Evolutionary conservation across 352 stramenopile genomes (phyloP).

Genomic region (Globisporangium spiculum): DNA sequence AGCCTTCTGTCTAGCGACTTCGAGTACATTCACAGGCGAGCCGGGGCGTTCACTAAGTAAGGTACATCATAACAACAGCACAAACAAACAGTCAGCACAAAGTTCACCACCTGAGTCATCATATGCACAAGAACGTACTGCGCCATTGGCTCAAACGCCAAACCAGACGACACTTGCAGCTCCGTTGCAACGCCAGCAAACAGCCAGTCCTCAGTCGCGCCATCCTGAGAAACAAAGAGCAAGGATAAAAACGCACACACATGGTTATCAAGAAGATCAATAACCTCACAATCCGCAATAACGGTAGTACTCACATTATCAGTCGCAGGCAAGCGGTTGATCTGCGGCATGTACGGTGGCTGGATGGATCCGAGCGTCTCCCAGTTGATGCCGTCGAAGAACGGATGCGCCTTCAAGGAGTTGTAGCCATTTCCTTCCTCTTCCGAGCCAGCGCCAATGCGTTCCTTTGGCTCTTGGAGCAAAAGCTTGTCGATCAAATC

Average conservation of each 20-base stretch:
- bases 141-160: conserved; percentile 61
- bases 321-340: conserved; percentile 55
- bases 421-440: conserved; percentile 77
- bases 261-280: neutral
- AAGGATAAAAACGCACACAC: neutral
- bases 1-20: conserved; percentile 77
- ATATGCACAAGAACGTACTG: conserved; percentile 34
- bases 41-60: conserved; percentile 27
- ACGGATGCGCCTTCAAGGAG: conserved; percentile 70
- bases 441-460: conserved; percentile 66
- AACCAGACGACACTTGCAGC: conserved; percentile 80
- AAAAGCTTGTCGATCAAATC: conserved; percentile 82
- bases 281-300: neutral
- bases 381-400: conserved; percentile 86
- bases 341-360: conserved; percentile 61
- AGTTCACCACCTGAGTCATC: neutral
- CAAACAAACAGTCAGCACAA: neutral
- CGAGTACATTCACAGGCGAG: conserved; percentile 60
- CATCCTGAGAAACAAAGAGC: conserved; percentile 45
- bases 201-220: conserved; percentile 85
- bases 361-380: conserved; percentile 40
- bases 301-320: conserved; percentile 49
- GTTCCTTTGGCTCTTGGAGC: conserved; percentile 64
- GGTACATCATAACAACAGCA: neutral
- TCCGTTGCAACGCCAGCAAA: conserved; percentile 86